Evolutionary conservation across 2,329 filamentous ascomycete species (phyloP), one percentile per base, ranked within the genome.

Genomic region (Aspergillus tanneri): DNA sequence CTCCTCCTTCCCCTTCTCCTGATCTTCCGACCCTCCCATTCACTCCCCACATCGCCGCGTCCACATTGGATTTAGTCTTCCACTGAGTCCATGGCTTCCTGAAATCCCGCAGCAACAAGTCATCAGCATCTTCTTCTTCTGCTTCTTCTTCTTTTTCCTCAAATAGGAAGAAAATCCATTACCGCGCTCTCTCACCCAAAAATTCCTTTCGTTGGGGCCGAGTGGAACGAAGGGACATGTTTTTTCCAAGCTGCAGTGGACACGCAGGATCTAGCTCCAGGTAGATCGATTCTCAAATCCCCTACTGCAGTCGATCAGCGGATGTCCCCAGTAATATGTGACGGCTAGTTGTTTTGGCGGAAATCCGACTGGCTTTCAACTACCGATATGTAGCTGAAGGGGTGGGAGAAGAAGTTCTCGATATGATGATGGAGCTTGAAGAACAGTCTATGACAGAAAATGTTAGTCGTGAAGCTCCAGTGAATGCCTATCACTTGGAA

Each of bases 301-400:
- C 51, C 53, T 9, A 56, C 57, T 3, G 3, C 47, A 2, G 22
- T 25, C 2, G 57, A 58, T 24, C 34, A 52, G 6, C 51, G 53
- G 18, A 56, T 56, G 37, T 22, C 49, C 22, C 27, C 38, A 18
- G 23, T 2, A 58, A 56, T n/a, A 46, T 55, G 2, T 52, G 50
- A 30, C n/a, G 22, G 6, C 37, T 55, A 37, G 19, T 49, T 2
- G 9, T 28, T 11, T 23, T 40, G 10, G 23, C 47, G 4, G 48
- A 54, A 10, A 12, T 38, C 5, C 46, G 47, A 2, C 25, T 55
- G 8, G 24, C 46, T 3, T 42, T 53, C 38, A 49, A 23, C 23
- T 49, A 53, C 12, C 39, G 49, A 14, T 16, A 32, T 3, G n/a
- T 43, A 2, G 19, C 12, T 14, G 25, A 25, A 19, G 22, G 10